Base-by-base conservation (phyloP, 768 basidiomycete genomes). In the Pulveroboletus sp. region DNA sequence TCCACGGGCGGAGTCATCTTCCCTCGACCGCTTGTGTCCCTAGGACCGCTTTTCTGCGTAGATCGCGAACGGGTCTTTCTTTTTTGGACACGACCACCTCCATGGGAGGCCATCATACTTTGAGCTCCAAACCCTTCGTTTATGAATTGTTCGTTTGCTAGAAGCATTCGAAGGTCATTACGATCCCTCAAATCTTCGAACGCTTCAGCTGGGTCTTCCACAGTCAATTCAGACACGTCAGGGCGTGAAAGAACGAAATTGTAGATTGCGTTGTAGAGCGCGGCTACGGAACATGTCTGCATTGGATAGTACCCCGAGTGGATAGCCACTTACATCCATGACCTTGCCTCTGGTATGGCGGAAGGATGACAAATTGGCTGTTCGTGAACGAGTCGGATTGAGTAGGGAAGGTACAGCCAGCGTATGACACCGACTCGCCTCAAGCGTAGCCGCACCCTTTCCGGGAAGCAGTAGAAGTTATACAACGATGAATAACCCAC, bases 151-250 rank as follows among this genome's bases (percentile, higher is more conserved):
- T 77, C 71, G 54, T 85, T 70, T 1, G 72, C 66, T 13, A 90
- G 75, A 17, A 98, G 74, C 78, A 88, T 87, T 54, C 77, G 72
- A 17, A 98, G 76, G 66, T 99, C 96, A 57, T 87, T 89, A 47
- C 90, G 85, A 70, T 98, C 96, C 29, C 95, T 76, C 36, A 98
- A 77, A 66, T 98, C 96, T 66, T 98, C 95, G 62, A 99, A 97
- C 10, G 91, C 89, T 70, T 99, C 96, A 0, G 93, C 93, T 2
- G 96, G 96, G 65, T 99, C 96, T 70, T 99, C 96, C 19, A 99
- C 89, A 2, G 93, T 96, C 35, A 98, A 71, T 67, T 98, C 95
- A n/a, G 88, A 85, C 32, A 95, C 80, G 43, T 79, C 71, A 2
- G 83, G 75, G 41, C 78, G 79, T 13, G 77, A 71, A 36, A 88